Evolutionary conservation across 768 basidiomycete genomes (phyloP).

Genomic region (Leucosporidium scottii): DNA sequence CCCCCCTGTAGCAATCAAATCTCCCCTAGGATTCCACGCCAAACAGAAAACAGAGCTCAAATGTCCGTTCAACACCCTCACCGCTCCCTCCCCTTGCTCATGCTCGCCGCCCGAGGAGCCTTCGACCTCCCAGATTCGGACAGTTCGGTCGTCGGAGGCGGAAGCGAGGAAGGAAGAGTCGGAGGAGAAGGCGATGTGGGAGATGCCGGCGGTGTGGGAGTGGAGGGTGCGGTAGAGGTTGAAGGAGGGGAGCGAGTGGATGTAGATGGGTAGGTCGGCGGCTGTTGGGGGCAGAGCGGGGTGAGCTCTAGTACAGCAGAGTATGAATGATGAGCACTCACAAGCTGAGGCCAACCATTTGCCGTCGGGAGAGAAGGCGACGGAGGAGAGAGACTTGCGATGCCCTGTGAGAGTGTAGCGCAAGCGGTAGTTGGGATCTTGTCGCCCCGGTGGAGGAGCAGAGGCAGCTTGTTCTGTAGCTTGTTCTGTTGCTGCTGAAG

Average conservation of each 20-base stretch:
- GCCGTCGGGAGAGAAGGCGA: conserved; percentile 86
- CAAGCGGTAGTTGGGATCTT: conserved; percentile 47
- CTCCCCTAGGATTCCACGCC: conserved; percentile 82
- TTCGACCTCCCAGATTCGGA: conserved; percentile 72
- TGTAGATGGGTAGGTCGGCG: conserved; percentile 62
- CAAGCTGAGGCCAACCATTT: conserved; percentile 72
- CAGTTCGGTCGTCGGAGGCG: conserved; percentile 86
- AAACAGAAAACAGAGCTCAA: conserved; percentile 92
- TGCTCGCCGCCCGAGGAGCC: background rate
- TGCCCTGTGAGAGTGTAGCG: conserved; percentile 72
- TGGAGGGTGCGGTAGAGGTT: conserved; percentile 51
- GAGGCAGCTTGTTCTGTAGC: no score
- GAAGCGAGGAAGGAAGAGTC: conserved; percentile 79
- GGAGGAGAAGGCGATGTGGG: conserved; percentile 80
- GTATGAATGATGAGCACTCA: conserved; percentile 45
- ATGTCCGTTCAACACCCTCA: conserved; percentile 67
- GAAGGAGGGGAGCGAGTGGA: conserved; percentile 17
- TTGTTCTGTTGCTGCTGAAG: no score
- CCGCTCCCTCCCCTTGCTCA: background rate
- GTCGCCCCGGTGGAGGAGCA: background rate
- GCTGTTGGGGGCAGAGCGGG: conserved; percentile 34
- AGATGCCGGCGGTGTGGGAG: conserved; percentile 75
- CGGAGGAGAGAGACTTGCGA: conserved; percentile 66
- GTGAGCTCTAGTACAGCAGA: background rate
- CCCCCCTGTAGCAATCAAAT: conserved; percentile 83